Conservation (phyloP, 1,139 yeast species). For the Blastobotrys elegans region DNA sequence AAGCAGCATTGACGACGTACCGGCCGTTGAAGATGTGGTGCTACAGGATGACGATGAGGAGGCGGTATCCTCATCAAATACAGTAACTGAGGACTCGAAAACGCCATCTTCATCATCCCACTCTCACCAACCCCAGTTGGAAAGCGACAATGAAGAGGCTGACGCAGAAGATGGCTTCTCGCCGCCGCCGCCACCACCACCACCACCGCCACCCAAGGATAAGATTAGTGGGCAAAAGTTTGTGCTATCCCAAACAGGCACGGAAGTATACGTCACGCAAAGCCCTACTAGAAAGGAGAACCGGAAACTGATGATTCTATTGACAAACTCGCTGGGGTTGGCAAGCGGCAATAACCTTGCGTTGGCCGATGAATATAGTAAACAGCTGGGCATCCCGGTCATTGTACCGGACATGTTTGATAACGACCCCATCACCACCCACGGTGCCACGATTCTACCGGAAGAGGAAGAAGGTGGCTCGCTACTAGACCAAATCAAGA, state of each 20-base stretch:
- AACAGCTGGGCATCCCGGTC: constrained; percentile 27
- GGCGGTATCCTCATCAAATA: not conserved
- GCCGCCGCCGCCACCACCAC: constrained; percentile 1
- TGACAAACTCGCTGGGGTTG: constrained; percentile 34
- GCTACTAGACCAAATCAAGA: constrained; percentile 32
- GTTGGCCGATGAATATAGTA: constrained; percentile 31
- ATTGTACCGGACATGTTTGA: constrained; percentile 34
- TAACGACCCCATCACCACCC: constrained; percentile 31
- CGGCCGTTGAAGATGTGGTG: not conserved
- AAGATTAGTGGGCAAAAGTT: constrained; percentile 24
- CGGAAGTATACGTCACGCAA: constrained; percentile 27
- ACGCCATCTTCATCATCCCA: not conserved
- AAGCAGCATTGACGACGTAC: too few relatives aligned
- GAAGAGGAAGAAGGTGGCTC: constrained; percentile 17
- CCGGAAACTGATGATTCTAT: constrained; percentile 25
- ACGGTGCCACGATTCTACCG: constrained; percentile 24
- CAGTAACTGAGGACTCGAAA: not conserved
- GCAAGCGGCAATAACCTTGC: constrained; percentile 28
- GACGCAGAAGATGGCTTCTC: too few relatives aligned
- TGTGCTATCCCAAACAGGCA: constrained; percentile 23
- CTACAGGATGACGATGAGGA: not conserved
- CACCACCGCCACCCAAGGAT: constrained; percentile 17
- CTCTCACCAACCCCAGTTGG: too few relatives aligned
- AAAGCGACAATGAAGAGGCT: not conserved
- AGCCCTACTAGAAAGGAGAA: constrained; percentile 14